phyloP scores from a whole-genome alignment of 257 asterid species.

The Fraxinus anomala region DNA sequence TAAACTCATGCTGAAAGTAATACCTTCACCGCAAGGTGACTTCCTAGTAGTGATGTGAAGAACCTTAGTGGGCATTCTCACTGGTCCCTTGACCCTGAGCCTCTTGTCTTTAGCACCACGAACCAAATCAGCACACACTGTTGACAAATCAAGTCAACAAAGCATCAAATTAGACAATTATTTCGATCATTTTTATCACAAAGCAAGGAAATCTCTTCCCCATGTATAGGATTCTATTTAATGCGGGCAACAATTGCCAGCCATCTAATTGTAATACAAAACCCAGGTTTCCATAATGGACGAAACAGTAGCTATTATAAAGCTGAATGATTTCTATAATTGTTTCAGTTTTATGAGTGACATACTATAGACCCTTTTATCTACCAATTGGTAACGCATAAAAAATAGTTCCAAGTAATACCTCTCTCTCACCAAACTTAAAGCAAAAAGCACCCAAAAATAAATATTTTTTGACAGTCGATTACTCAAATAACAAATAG shows the following conservation, averaged over 20 bases:
- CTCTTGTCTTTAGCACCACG: constrained; percentile 73
- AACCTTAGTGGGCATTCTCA: constrained; percentile 73
- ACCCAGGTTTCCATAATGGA: background rate
- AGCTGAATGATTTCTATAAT: background rate
- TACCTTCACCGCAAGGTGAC: constrained; percentile 78
- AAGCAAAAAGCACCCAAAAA: background rate
- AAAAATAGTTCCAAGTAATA: background rate
- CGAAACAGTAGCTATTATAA: background rate
- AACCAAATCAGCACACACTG: constrained; percentile 62
- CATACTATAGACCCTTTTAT: background rate
- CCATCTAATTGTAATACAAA: background rate
- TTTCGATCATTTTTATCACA: background rate
- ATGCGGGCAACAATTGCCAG: background rate
- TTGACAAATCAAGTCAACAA: constrained; percentile 12
- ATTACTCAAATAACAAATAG: background rate
- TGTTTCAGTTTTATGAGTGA: too few species aligned
- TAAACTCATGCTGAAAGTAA: background rate
- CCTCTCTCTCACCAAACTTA: background rate
- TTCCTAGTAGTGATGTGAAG: constrained; percentile 69
- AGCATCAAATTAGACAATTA: background rate
- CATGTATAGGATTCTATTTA: background rate
- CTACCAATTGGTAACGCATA: background rate
- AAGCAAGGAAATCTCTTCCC: too few species aligned
- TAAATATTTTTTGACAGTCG: background rate
- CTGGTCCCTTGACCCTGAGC: constrained; percentile 71